Base-by-base conservation (phyloP, 129 eudicot species). In the carrot (Daucus carota) region DNA sequence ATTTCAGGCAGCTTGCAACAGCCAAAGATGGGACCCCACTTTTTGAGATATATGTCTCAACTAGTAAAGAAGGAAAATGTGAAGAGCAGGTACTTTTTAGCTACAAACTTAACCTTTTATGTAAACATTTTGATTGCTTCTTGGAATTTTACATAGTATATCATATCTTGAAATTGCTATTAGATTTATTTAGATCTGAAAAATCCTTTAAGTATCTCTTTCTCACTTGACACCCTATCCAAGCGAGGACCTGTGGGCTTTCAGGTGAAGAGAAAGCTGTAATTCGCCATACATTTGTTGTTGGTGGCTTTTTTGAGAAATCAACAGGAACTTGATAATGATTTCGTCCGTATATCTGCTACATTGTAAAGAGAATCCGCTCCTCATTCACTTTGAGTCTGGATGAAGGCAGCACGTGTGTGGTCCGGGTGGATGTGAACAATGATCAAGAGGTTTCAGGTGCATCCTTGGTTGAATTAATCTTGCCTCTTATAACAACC, bases 1-100 rank as follows among this genome's bases (percentile, higher is more conserved):
- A 38, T 46, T 85, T 74, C 94, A 94, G 99, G 86, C 96, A 91
- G 87, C 97, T 94, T 83, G 96, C 92, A 40, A 82, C 93, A 34
- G 73, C 96, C 22, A 77, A 84, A 73, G 90, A 81, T 80, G 99
- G 99, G 77, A 79, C 84, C 45, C 97, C 96, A 6, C 63, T 91
- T 81, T 94, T 94, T n/a, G 99, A 94, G 83, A 70, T 94, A 67
- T 94, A 84, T 84, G 86, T 91, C 43, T 89, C 88, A 50, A 80
- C 65, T 75, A 82, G 72, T 48, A 80, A 86, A 73, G 84, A 81
- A 62, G 97, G 94, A 40, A 89, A 86, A 73, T 94, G 86, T 80
- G 87, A 63, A 78, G 88, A 89, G 66, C 96, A 91, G 99, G 99
- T 94, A 85, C 73, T 36, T 78, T 70, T 74, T 76, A 78, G 9